phyloP scores from a whole-genome alignment of 805 yeast species.

The Candida tammaniensis region DNA sequence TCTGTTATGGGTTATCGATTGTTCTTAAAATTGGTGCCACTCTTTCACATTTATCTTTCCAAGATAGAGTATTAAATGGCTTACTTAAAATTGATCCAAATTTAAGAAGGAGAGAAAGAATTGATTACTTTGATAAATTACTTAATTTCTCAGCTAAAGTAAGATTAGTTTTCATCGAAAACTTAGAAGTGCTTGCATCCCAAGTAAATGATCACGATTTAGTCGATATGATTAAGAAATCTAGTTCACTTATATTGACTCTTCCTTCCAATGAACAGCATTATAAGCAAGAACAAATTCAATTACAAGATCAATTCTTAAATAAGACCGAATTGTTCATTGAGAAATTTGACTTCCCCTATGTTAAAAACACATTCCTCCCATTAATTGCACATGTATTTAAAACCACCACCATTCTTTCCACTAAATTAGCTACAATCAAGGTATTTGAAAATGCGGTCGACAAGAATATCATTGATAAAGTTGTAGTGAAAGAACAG shows the following conservation, averaged over 20 bases:
- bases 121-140: slow-evolving; percentile 22
- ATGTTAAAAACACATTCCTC: slow-evolving; percentile 70
- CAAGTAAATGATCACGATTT: slow-evolving; percentile 55
- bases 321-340: slow-evolving; percentile 38
- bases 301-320: slow-evolving; percentile 54
- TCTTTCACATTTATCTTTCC: slow-evolving; percentile 75
- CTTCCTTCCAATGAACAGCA: slow-evolving; percentile 26
- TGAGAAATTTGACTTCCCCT: slow-evolving; percentile 58
- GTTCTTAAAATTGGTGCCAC: slow-evolving; percentile 61
- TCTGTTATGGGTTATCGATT: slow-evolving; percentile 50
- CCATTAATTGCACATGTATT: slow-evolving; percentile 73
- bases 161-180: slow-evolving; percentile 36
- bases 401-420: slow-evolving; percentile 78
- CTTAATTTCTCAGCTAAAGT: slow-evolving; percentile 30
- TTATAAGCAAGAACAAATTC: slow-evolving; percentile 26
- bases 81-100: slow-evolving; percentile 27
- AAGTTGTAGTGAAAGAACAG: slow-evolving; percentile 68
- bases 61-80: slow-evolving; percentile 60
- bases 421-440: slow-evolving; percentile 70
- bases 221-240: slow-evolving; percentile 43
- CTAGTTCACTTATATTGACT: slow-evolving; percentile 35
- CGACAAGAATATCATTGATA: slow-evolving; percentile 62
- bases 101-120: slow-evolving; percentile 17
- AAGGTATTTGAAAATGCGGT: slow-evolving; percentile 58
- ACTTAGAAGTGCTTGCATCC: slow-evolving; percentile 44